Evolutionary conservation across 345 rosid genomes (phyloP).

Genomic region (Camelina neglecta): DNA sequence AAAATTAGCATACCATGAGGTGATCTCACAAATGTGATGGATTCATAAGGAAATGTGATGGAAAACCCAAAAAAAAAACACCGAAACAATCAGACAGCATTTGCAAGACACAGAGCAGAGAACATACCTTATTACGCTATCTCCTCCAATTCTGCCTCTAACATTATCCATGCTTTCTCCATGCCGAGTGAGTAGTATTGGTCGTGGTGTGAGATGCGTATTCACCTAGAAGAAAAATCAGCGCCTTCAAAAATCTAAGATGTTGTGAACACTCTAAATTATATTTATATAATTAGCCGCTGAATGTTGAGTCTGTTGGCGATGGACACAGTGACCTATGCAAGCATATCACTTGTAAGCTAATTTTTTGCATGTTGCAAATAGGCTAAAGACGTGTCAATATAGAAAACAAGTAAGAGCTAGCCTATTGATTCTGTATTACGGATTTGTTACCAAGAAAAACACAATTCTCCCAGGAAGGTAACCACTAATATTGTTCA

Average conservation of each 20-base stretch:
- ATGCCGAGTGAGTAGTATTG: constrained; percentile 96
- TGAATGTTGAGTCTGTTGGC: constrained; percentile 17
- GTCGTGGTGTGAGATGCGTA: constrained; percentile 98
- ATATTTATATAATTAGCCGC: constrained; percentile 3
- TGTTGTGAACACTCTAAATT: background rate
- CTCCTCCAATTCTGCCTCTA: constrained; percentile 98
- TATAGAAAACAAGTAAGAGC: constrained; percentile 22
- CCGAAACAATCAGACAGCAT: background rate
- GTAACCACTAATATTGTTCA: constrained; percentile 97
- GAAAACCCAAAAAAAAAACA: background rate
- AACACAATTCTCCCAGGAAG: constrained; percentile 99
- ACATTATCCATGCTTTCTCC: constrained; percentile 98
- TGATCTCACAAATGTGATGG: constrained; percentile 4
- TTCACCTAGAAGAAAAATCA: constrained; percentile 65
- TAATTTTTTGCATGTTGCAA: constrained; percentile 1
- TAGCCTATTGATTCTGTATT: background rate
- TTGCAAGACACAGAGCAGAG: constrained; percentile 18
- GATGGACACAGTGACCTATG: background rate
- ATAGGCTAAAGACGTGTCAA: constrained; percentile 15
- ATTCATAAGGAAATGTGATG: constrained; percentile 8
- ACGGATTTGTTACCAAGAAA: constrained; percentile 73
- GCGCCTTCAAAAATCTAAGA: constrained; percentile 17
- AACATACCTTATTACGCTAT: constrained; percentile 74
- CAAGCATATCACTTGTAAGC: constrained; percentile 29
- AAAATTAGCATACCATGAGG: constrained; percentile 21